A percentile compares a stretch with the other conserved stretches of the same genome.
Conservation (phyloP, 257 asterid species). For the Schizonepeta tenuifolia region DNA sequence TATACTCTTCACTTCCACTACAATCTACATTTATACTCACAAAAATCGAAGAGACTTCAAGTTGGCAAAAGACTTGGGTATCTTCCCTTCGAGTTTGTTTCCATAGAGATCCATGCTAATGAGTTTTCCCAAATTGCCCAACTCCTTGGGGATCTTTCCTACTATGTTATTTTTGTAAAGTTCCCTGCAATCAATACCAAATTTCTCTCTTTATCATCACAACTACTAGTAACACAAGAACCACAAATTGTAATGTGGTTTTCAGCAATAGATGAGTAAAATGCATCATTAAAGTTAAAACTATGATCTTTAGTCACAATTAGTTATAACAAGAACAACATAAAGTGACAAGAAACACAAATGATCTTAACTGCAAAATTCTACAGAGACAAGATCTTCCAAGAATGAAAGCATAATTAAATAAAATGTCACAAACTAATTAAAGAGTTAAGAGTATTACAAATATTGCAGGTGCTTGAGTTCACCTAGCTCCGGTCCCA, state of each 20-base stretch:
- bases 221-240: conserved; percentile 3
- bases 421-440: not conserved
- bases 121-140: conserved; percentile 69
- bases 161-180: conserved; percentile 63
- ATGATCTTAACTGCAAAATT: not conserved
- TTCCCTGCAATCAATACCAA: conserved; percentile 58
- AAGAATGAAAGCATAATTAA: not conserved
- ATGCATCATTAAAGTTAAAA: not conserved
- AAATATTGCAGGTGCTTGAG: conserved; percentile 81
- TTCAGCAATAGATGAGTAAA: not conserved
- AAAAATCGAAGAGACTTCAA: conserved; percentile 73
- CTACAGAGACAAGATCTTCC: not conserved
- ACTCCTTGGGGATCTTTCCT: conserved; percentile 77
- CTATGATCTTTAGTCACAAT: conserved; percentile 15
- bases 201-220: conserved; percentile 21
- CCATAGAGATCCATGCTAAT: conserved; percentile 87
- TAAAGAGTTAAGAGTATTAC: conserved; percentile 48
- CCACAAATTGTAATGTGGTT: not conserved
- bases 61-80: conserved; percentile 69
- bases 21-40: conserved; percentile 48
- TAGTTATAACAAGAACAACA: not conserved
- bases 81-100: conserved; percentile 63
- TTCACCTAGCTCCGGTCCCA: conserved; percentile 86
- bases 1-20: not conserved
- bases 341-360: too few relatives aligned